Percentiles rank a stretch among this genome's conserved stretches.
phyloP scores from a whole-genome alignment of 306 rosid genomes.

The Purshia tridentata region DNA sequence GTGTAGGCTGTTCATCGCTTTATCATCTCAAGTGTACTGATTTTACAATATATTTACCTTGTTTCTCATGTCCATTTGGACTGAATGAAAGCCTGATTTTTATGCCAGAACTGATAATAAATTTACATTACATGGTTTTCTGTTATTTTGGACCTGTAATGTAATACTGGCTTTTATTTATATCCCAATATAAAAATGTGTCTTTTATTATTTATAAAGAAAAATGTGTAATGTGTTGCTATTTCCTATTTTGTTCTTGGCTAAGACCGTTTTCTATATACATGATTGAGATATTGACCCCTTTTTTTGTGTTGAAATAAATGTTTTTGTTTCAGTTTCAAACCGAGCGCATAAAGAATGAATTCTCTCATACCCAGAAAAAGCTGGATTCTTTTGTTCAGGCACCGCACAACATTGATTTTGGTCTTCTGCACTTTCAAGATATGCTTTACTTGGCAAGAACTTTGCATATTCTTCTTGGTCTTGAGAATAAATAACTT shows the following conservation, averaged over 20 bases:
- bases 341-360: constrained; percentile 35
- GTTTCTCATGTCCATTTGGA: background rate
- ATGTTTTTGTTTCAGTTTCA: constrained; percentile 37
- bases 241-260: background rate
- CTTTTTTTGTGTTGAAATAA: background rate
- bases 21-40: background rate
- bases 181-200: background rate
- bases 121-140: background rate
- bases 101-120: background rate
- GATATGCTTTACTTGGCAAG: constrained; percentile 3
- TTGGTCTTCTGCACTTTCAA: background rate
- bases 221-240: background rate
- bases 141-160: no score
- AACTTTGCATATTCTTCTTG: background rate
- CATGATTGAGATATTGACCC: background rate
- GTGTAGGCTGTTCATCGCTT: constrained; percentile 8
- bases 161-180: no score
- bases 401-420: constrained; percentile 31
- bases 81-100: constrained; percentile 2
- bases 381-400: constrained; percentile 43
- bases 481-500: background rate
- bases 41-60: constrained; percentile 1
- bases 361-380: constrained; percentile 34
- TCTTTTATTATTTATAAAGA: background rate
- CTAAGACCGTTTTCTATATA: background rate